Base-by-base conservation (phyloP, 202 grass and related monocot genomes). In the Alloteropsis angusta region DNA sequence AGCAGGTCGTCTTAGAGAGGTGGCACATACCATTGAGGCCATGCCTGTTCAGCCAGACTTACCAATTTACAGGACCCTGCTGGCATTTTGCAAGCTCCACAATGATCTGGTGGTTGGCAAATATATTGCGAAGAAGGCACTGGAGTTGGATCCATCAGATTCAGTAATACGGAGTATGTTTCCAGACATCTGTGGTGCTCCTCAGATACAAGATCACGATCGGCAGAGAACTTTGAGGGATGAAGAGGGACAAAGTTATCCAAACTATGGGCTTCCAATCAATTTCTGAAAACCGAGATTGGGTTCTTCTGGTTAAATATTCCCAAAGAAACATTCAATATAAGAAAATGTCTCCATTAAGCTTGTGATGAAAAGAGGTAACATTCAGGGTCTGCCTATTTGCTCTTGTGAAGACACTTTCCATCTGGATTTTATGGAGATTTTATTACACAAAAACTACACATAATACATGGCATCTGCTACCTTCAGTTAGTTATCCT, bases 81-180 rank as follows among this genome's bases (percentile, higher is more conserved):
- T 93, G 45, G 84, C 75, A 84, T 93, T 78, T 72, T 97, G 89
- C 63, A 85, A 75, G 54, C 73, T 86, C 37, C 86, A 90, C 49
- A 77, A 80, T 3, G 85, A 92, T 83, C 58, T 25, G 22, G 70
- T 71, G 42, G 82, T 88, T 35, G 74, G 83, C 3, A 60, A 90
- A 83, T 85, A 60, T 61, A 73, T 90, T 42, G 66, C 82, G 9
- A 97, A 60, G 82, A 92, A 87, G 71, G 84, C 81, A 54, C 61
- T 92, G 9, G 87, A 86, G 52, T 86, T 88, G 39, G 78, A 92
- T 39, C 80, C 82, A 34, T 74, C 60, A n/a, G 85, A 87, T 65
- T 17, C 36, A 22, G 72, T 60, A 12, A 77, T 83, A 56, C 82
- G 83, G 38, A 82, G 61, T 38, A 71, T 65, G 15, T 60, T 93